Evolutionary conservation across 2,329 filamentous ascomycete species (phyloP).

Genomic region (Tolypocladium tundrense): DNA sequence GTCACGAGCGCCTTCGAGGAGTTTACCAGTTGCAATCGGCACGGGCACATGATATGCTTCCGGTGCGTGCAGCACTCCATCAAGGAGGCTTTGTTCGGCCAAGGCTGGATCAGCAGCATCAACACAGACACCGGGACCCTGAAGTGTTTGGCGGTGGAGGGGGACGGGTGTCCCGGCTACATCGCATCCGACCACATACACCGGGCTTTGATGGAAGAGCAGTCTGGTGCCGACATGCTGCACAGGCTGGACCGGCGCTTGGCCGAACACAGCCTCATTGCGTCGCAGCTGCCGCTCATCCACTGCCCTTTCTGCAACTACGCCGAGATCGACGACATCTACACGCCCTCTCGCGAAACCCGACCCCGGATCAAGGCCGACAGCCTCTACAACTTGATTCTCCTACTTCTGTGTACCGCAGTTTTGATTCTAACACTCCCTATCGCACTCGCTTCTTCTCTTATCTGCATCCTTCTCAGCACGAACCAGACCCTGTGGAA

Average conservation of each 20-base stretch:
- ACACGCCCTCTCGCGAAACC: constrained; percentile 45
- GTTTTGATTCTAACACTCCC: constrained; percentile 47
- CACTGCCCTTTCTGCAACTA: constrained; percentile 88
- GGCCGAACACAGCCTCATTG: constrained; percentile 63
- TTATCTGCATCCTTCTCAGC: constrained; percentile 33
- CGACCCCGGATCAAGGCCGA: constrained; percentile 46
- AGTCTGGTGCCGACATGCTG: constrained; percentile 61
- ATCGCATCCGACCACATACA: constrained; percentile 60
- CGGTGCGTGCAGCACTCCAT: constrained; percentile 73
- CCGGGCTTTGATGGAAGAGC: constrained; percentile 60
- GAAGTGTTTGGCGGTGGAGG: constrained; percentile 69
- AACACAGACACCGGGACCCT: constrained; percentile 63
- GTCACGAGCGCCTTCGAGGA: constrained; percentile 61
- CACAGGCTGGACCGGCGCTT: constrained; percentile 70
- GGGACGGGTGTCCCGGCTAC: constrained; percentile 61
- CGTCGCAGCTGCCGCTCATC: constrained; percentile 64
- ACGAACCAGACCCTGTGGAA: constrained; percentile 31
- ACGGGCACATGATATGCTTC: constrained; percentile 68
- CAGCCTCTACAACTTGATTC: constrained; percentile 34
- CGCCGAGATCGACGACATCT: constrained; percentile 74
- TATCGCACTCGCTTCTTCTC: constrained; percentile 35
- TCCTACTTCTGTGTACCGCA: constrained; percentile 42
- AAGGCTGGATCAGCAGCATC: constrained; percentile 79
- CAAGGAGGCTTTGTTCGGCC: constrained; percentile 83
- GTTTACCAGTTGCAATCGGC: constrained; percentile 58